Evolutionary conservation across 1,284 basidiomycete species (phyloP), one percentile per base, ranked within the genome.

Genomic region (Apiotrichum siamense): DNA sequence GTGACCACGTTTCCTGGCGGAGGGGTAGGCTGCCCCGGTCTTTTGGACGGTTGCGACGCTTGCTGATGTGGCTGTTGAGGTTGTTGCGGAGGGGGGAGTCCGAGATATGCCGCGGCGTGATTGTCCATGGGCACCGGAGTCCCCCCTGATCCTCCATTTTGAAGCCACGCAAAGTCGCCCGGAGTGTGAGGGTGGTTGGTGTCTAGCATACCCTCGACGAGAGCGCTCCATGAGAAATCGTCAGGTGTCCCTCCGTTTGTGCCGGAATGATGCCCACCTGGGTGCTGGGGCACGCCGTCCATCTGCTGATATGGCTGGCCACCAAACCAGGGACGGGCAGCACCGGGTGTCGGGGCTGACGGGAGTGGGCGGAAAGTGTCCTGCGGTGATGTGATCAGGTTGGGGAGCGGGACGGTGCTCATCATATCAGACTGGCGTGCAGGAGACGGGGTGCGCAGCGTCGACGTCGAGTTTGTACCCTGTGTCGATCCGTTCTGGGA

Each of bases 151-250:
- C 27, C 5, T 4, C 25, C 17, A 29, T 39, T 47, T n/a, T 40
- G 38, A 26, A 57, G 35, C 55, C 55, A 57, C 2, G 55, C 44
- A 42, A 52, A 52, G 35, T 57, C 55, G 20, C 27, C 26, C 1
- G 36, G 32, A 11, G 35, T 26, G 24, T 29, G 48, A 44, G 32
- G 29, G n/a, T n/a, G n/a, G n/a, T 27, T 31, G 40, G 47, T 31
- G 6, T 54, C 46, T 17, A 57, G 36, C 43, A 57, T 53, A 17
- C 55, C 55, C 23, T 57, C 55, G 32, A 57, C 55, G 23, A 57
- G 52, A 5, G 51, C 52, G 18, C 49, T 51, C 55, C 55, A 57
- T 26, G 55, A 50, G 12, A 57, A 54, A 9, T 36, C 40, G 11
- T 51, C 49, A 15, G 44, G 44, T 5, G 44, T 45, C 15, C 33